Evolutionary conservation across 2,329 filamentous ascomycete genomes (phyloP), one percentile per base, ranked within the genome.

Genomic region (Raffaelea ambrosiae): DNA sequence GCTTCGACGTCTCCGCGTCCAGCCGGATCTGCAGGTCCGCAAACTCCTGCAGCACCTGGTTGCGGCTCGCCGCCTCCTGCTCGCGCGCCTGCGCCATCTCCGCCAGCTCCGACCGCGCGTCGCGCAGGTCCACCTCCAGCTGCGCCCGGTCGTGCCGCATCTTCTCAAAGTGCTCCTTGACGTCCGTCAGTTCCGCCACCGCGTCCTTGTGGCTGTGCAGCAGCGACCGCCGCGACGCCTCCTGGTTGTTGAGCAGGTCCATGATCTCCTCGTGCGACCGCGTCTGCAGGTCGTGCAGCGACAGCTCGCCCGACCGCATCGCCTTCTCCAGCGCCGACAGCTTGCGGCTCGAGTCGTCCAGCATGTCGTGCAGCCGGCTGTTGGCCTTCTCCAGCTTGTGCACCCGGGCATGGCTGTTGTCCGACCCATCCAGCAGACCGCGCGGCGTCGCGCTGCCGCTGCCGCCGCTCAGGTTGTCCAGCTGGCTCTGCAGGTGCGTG

Each of bases 251-350:
- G 61, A 97, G 83, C 36, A 95, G 75, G 53, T 96, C 89, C 54
- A 94, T 86, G 18, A 97, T 81, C 64, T 97, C 93, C 61, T 96
- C 90, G 57, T 97, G 89, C 5, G 89, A 95, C 62, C 87, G 90
- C 2, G 90, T 86, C 64, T 96, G 90, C 41, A 97, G 81, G 63
- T 97, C 91, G 43, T 89, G 86, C 40, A 96, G 73, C 0, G 88
- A 93, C 5, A 97, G 72, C 63, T 96, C 87, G 13, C 90, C 93
- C 33, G 84, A 86, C 49, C 84, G 86, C 49, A 97, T 84, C 51
- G 83, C 89, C 62, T 87, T 86, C 66, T 97, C 93, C 20, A 97
- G 69, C 1, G 84, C 79, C 7, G 91, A 95, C 3, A 96, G 84
- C 68, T 96, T 96, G 72, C 88, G 91, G 18, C 84, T 76, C 3